These are phyloP conservation scores for Schizopora paradoxa DNA, from an alignment of 1,284 basidiomycete species.

Conservation along the genomic window DNA sequence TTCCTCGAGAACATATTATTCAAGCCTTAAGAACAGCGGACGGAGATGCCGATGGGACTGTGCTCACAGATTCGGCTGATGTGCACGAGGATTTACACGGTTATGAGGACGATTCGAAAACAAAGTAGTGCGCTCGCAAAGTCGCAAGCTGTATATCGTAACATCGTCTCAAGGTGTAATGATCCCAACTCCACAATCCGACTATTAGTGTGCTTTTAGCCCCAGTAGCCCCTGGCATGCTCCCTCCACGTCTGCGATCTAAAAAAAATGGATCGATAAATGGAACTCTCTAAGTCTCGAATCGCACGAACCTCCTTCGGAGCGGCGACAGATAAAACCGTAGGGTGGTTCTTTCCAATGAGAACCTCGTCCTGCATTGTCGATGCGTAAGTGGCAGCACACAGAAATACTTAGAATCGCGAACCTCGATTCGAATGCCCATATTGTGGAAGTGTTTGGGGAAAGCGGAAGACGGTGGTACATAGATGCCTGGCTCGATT, in stretches of 20 bases:
- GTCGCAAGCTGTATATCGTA: not conserved
- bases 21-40: conserved; percentile 40
- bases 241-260: conserved; percentile 82
- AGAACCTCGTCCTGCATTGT: conserved; percentile 74
- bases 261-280: conserved; percentile 5
- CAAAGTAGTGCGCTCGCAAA: not conserved
- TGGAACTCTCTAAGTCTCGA: conserved; percentile 8
- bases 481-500: conserved; percentile 81
- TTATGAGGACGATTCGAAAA: not conserved
- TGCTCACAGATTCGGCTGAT: not conserved
- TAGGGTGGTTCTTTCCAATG: conserved; percentile 60
- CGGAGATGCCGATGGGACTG: conserved; percentile 13
- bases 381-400: conserved; percentile 1
- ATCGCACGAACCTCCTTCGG: conserved; percentile 73
- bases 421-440: conserved; percentile 83
- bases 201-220: conserved; percentile 50
- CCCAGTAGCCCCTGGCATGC: conserved; percentile 77
- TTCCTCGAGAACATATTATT: conserved; percentile 55
- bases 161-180: not conserved
- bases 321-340: conserved; percentile 70
- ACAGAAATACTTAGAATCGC: conserved; percentile 17
- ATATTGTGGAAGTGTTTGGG: conserved; percentile 86
- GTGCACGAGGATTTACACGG: not conserved
- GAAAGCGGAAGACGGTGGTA: conserved; percentile 72
- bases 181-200: not conserved